phyloP scores from a whole-genome alignment of 108 stramenopile species.

The Cyclotella choctawhatcheeana region DNA sequence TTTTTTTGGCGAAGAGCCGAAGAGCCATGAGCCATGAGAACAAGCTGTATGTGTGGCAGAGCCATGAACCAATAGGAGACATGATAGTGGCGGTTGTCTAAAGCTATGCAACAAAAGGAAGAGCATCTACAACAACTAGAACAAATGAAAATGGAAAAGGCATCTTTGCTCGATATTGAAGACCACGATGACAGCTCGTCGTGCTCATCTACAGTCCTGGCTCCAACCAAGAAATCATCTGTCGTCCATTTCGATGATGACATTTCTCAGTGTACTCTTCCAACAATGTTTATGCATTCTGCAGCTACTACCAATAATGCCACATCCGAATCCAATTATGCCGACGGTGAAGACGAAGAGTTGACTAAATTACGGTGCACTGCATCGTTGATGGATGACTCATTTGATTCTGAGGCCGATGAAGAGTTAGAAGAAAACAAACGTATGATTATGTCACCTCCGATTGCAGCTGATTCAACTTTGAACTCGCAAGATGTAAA shows the following conservation, averaged over 20 bases:
- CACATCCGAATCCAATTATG: background rate
- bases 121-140: too few species aligned
- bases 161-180: slow-evolving; percentile 1
- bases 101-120: too few species aligned
- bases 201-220: background rate
- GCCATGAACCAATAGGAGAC: too few species aligned
- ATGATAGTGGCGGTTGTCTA: too few species aligned
- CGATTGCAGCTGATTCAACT: background rate
- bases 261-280: background rate
- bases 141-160: background rate
- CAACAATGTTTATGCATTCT: background rate
- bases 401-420: background rate
- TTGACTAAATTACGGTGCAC: background rate
- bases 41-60: too few species aligned
- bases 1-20: too few species aligned
- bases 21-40: too few species aligned
- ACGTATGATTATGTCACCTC: background rate
- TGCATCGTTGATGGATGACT: background rate
- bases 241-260: background rate
- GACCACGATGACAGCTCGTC: slow-evolving; percentile 2
- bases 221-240: background rate
- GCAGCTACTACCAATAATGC: background rate
- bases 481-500: background rate
- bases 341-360: background rate
- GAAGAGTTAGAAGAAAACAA: background rate